Conservation (phyloP, 1,139 yeast species). For the Zygosaccharomyces sapae region DNA sequence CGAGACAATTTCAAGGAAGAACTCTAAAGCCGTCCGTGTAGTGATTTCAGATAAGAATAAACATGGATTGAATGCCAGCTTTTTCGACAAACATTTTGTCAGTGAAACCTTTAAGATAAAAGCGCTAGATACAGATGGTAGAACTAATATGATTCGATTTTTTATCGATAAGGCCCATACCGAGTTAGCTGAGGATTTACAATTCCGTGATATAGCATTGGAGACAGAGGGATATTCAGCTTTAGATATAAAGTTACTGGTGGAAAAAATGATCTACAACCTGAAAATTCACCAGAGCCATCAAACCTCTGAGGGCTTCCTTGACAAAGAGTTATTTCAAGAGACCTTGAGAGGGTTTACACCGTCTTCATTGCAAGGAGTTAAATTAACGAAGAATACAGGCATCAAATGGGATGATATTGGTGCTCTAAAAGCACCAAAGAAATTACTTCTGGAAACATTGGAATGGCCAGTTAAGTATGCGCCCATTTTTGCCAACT, state of each 20-base stretch:
- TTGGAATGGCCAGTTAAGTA: slow-evolving; percentile 96
- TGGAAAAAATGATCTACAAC: slow-evolving; percentile 66
- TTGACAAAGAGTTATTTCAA: slow-evolving; percentile 42
- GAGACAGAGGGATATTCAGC: slow-evolving; percentile 92
- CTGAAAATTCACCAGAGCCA: slow-evolving; percentile 13
- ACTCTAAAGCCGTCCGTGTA: slow-evolving; percentile 26
- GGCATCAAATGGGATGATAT: slow-evolving; percentile 75
- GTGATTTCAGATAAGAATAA: slow-evolving; percentile 53
- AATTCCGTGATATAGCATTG: slow-evolving; percentile 64
- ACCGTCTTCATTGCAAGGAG: slow-evolving; percentile 83
- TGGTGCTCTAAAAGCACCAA: slow-evolving; percentile 81
- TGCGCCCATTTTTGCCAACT: slow-evolving; percentile 85
- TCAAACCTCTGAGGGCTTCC: background rate
- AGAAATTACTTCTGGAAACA: slow-evolving; percentile 72
- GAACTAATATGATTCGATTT: slow-evolving; percentile 50
- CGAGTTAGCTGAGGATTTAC: slow-evolving; percentile 41
- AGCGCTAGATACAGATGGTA: slow-evolving; percentile 65
- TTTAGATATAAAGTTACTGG: slow-evolving; percentile 66
- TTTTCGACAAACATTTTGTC: slow-evolving; percentile 66
- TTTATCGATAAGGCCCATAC: slow-evolving; percentile 41
- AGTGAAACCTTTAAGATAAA: slow-evolving; percentile 58
- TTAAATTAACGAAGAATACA: slow-evolving; percentile 72
- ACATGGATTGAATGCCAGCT: slow-evolving; percentile 57
- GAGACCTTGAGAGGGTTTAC: slow-evolving; percentile 62
- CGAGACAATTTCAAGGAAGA: slow-evolving; percentile 41